phyloP scores from a whole-genome alignment of 2,329 filamentous ascomycete genomes.

The Alternaria sp. region DNA sequence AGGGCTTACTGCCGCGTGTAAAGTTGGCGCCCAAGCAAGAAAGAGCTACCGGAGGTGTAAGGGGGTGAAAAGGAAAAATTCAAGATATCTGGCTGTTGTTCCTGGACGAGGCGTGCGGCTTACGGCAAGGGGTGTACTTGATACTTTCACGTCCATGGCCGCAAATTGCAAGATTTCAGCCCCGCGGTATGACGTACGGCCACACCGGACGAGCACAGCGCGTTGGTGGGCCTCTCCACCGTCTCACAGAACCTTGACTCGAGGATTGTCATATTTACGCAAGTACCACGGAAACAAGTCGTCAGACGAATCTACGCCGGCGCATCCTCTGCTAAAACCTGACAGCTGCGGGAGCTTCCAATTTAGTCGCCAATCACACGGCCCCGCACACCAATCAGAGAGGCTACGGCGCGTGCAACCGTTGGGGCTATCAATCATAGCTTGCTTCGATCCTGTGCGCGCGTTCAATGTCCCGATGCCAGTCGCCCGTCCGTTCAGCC shows the following conservation, averaged over 20 bases:
- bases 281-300: not conserved
- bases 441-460: not conserved
- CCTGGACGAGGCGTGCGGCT: conserved; percentile 14
- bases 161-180: conserved; percentile 21
- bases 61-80: not conserved
- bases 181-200: conserved; percentile 22
- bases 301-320: not conserved
- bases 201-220: conserved; percentile 10
- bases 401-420: not conserved
- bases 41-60: conserved; percentile 8
- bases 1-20: conserved; percentile 8
- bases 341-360: conserved; percentile 8
- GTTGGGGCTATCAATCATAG: not conserved
- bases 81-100: conserved; percentile 22
- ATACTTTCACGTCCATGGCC: conserved; percentile 7
- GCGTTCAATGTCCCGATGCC: not conserved
- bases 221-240: conserved; percentile 15
- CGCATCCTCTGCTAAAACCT: conserved; percentile 4
- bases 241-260: conserved; percentile 7
- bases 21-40: conserved; percentile 9
- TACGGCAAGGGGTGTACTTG: conserved; percentile 6
- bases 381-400: conserved; percentile 6
- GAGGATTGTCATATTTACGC: conserved; percentile 15
- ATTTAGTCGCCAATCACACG: conserved; percentile 9
- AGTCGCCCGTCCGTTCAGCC: not conserved